These are phyloP conservation scores for Pseudomicrostroma phylloplanum DNA, from an alignment of 1,284 basidiomycete species.

Conservation along the genomic window DNA sequence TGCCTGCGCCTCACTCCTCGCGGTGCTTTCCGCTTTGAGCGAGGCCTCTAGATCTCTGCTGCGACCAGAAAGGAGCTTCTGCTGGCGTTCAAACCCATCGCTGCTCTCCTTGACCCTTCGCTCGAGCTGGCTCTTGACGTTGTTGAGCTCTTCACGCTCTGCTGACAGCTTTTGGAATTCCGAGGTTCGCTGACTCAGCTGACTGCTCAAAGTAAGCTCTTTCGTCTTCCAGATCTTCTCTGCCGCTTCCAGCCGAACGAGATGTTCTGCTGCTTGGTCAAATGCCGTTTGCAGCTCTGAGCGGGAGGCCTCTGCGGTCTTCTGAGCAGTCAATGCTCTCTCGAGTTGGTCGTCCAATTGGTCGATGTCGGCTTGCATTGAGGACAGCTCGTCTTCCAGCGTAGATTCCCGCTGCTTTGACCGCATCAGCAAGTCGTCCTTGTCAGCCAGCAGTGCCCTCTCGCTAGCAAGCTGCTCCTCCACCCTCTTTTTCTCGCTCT, in stretches of 20 bases:
- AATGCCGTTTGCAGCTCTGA: slow-evolving; percentile 66
- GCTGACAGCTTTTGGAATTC: slow-evolving; percentile 26
- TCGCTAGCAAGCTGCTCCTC: slow-evolving; percentile 78
- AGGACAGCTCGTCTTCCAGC: slow-evolving; percentile 74
- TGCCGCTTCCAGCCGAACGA: slow-evolving; percentile 70
- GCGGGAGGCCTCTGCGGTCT: slow-evolving; percentile 57
- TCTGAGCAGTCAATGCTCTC: slow-evolving; percentile 59
- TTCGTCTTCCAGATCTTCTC: slow-evolving; percentile 63
- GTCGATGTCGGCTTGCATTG: slow-evolving; percentile 76
- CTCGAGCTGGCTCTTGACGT: slow-evolving; percentile 65
- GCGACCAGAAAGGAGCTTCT: slow-evolving; percentile 67
- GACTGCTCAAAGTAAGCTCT: slow-evolving; percentile 54
- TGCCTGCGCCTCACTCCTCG: slow-evolving; percentile 43
- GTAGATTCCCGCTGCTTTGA: slow-evolving; percentile 77
- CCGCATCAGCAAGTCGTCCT: slow-evolving; percentile 75
- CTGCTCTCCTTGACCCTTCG: slow-evolving; percentile 68
- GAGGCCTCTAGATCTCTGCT: slow-evolving; percentile 69
- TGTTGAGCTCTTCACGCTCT: slow-evolving; percentile 23
- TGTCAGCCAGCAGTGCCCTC: slow-evolving; percentile 70
- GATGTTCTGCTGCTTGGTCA: slow-evolving; percentile 74
- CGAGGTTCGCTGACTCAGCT: slow-evolving; percentile 28
- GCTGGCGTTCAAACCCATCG: slow-evolving; percentile 69
- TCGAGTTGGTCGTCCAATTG: slow-evolving; percentile 79
- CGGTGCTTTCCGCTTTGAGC: slow-evolving; percentile 63
- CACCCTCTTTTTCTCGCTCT: slow-evolving; percentile 53